A percentile compares a stretch with the other conserved stretches of the same genome.
phyloP scores from a whole-genome alignment of 192 early-diverging fungal species.

The Funneliformis geosporum region DNA sequence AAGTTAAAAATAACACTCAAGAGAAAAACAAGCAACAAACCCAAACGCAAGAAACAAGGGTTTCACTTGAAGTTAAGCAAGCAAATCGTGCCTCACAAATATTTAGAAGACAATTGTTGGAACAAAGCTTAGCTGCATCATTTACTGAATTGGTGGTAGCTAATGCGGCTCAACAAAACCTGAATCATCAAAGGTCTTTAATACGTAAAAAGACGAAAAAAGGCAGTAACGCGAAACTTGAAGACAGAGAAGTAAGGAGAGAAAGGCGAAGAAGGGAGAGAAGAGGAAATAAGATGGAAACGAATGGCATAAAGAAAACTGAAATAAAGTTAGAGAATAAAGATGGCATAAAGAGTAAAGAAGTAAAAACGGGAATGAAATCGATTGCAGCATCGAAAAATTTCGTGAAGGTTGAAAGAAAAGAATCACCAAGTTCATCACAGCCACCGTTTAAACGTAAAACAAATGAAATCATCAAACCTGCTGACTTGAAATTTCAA shows the following conservation, averaged over 20 bases:
- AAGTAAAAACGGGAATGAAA: background rate
- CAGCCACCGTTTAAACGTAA: conserved; percentile 6
- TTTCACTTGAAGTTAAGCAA: background rate
- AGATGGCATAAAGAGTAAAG: background rate
- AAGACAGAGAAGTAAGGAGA: conserved; percentile 26
- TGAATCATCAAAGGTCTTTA: background rate
- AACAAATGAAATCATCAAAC: background rate
- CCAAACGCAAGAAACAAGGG: background rate
- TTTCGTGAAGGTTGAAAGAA: background rate
- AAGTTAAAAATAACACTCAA: background rate
- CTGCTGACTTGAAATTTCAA: background rate
- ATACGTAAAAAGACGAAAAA: conserved; percentile 25
- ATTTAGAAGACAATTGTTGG: conserved; percentile 12
- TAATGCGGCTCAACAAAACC: background rate
- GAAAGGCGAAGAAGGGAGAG: conserved; percentile 29
- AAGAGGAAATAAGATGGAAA: background rate
- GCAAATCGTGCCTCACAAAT: conserved; percentile 15
- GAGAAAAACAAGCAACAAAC: background rate
- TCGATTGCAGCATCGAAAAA: background rate
- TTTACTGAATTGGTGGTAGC: background rate
- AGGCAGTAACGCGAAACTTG: conserved; percentile 28
- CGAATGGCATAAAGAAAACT: background rate
- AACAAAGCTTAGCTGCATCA: conserved; percentile 16
- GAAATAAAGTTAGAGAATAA: background rate
- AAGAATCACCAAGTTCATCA: background rate